Evolutionary conservation across 768 basidiomycete genomes (phyloP).

Genomic region (Rhodosporidiobolus sp.): DNA sequence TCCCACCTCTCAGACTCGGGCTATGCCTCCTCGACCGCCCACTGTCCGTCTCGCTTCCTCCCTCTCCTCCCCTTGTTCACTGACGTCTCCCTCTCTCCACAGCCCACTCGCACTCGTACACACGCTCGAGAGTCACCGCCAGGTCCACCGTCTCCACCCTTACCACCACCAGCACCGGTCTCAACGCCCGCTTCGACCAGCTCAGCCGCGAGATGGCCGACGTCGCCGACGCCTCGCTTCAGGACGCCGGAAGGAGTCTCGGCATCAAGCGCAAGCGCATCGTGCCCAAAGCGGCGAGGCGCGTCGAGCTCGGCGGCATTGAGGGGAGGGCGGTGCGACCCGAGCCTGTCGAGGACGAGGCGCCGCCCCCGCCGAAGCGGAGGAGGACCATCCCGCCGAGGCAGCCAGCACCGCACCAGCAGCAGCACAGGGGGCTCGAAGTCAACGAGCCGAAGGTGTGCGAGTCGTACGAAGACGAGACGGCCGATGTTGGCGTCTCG

Average conservation of each 20-base stretch:
- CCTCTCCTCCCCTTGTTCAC: background rate
- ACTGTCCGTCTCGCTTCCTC: background rate
- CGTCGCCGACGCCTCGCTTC: background rate
- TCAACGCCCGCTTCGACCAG: conserved; percentile 23
- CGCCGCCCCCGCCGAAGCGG: background rate
- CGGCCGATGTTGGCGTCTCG: no score
- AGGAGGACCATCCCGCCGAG: background rate
- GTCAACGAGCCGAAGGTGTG: no score
- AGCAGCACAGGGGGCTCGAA: no score
- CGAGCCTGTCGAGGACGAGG: background rate
- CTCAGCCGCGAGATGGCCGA: conserved; percentile 3
- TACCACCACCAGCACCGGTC: background rate
- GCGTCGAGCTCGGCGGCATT: background rate
- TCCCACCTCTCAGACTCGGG: conserved; percentile 5
- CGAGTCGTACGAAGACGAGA: background rate
- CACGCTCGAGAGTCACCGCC: background rate
- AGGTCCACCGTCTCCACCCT: background rate
- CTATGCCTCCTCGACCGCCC: background rate
- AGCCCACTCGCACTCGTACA: background rate
- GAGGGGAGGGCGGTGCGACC: background rate
- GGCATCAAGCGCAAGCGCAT: conserved; percentile 3
- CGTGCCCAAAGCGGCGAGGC: background rate
- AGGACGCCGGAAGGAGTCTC: background rate
- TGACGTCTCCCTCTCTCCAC: background rate
- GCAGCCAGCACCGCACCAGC: background rate